Percentiles rank a stretch among this genome's conserved stretches.
Conservation (phyloP, 148 eudicot genomes). For the Talinum fruticosum region DNA sequence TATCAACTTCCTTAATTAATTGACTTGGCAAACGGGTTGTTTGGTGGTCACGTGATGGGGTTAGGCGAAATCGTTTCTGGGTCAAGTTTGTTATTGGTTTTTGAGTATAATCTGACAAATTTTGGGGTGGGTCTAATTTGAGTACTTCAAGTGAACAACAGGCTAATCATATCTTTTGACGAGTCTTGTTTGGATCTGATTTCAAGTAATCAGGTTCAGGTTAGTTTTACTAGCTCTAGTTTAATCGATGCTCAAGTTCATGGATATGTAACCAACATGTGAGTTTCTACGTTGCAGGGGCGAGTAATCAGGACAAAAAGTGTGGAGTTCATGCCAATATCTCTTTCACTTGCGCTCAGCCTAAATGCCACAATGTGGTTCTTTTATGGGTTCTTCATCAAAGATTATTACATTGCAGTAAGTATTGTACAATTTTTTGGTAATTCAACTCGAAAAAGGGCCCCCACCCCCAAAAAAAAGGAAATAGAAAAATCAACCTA, state of each 20-base stretch:
- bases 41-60: too few relatives aligned
- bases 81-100: too few relatives aligned
- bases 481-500: not conserved
- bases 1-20: too few relatives aligned
- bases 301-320: constrained; percentile 53
- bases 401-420: constrained; percentile 50
- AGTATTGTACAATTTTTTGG: constrained; percentile 19
- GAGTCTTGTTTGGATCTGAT: too few relatives aligned
- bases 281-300: constrained; percentile 30
- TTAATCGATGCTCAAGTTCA: not conserved
- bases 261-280: constrained; percentile 9
- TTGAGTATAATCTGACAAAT: too few relatives aligned
- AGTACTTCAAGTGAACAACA: too few relatives aligned
- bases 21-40: too few relatives aligned
- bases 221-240: too few relatives aligned
- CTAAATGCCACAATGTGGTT: constrained; percentile 55
- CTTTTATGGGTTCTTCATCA: constrained; percentile 58
- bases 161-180: too few relatives aligned
- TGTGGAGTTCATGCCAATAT: constrained; percentile 62
- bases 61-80: too few relatives aligned
- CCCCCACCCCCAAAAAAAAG: not conserved
- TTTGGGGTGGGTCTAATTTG: too few relatives aligned
- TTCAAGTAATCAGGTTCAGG: too few relatives aligned
- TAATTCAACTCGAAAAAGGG: not conserved
- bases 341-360: constrained; percentile 47